Base-by-base conservation (phyloP, 2,329 filamentous ascomycete genomes). In the Parastagonospora avenae region DNA sequence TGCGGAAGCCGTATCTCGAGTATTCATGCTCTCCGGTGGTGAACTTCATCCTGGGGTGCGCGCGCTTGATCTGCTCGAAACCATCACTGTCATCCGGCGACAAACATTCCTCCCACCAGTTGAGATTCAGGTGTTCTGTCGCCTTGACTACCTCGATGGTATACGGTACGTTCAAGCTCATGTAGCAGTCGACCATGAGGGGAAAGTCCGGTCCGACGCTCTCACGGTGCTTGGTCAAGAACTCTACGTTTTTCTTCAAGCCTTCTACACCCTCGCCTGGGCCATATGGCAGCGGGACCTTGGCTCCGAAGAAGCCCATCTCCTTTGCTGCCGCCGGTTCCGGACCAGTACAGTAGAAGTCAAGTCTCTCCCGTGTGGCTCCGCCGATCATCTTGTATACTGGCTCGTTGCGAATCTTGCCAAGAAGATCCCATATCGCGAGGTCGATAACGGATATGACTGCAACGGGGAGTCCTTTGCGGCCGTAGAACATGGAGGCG, bases 31-130 rank as follows among this genome's bases (percentile, higher is more conserved):
- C 92, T 59, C 92, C 92, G 1, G 92, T 96, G 14, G 92, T 97
- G 79, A 97, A 97, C 75, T 95, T 96, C 76, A 93, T 81, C 2
- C 87, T 88, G 0, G 92, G 92, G 71, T 96, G 92, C 1, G 92
- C 92, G 42, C 88, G 86, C 82, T 97, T 97, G 77, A 97, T 86
- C 71, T 91, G 85, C 59, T 86, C 89, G 66, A 95, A 95, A 49
- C 92, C 92, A 66, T 96, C 92, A 41, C 89, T 91, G 78, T 97
- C 92, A 74, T 97, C 92, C 9, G 92, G 92, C 28, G 87, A 89
- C 56, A 97, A 79, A 59, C 91, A 95, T 79, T 97, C 92, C 78
- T 97, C 92, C 91, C 91, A 96, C 92, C 92, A 97, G 79, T 96
- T 92, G 72, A 97, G 92, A 74, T 93, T 84, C 60, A 96, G 83